Conservation (phyloP, 2,329 filamentous ascomycete genomes). For the Westerdykella sp. region DNA sequence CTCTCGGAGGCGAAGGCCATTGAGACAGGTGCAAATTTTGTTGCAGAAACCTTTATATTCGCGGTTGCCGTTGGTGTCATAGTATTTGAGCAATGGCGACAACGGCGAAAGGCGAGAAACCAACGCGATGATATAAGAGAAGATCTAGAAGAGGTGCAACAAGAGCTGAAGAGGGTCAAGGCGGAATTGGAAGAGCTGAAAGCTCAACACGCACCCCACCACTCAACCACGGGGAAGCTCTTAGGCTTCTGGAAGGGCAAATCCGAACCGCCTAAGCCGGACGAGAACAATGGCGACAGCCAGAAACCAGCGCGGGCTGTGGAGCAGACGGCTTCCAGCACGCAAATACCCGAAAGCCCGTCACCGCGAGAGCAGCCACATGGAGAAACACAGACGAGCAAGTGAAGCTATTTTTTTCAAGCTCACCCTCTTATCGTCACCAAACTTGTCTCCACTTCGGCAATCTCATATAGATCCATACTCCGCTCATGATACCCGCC, state of each 20-base stretch:
- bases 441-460: not conserved
- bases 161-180: conserved; percentile 36
- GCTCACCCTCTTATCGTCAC: not conserved
- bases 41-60: conserved; percentile 62
- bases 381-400: not conserved
- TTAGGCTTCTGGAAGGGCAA: conserved; percentile 27
- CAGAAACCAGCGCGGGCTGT: conserved; percentile 3
- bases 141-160: conserved; percentile 52
- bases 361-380: not conserved
- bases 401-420: not conserved
- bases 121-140: conserved; percentile 56
- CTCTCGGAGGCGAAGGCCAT: conserved; percentile 63
- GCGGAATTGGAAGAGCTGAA: conserved; percentile 39
- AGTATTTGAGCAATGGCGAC: conserved; percentile 56
- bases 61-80: conserved; percentile 57
- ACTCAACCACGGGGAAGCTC: conserved; percentile 19
- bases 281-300: conserved; percentile 15
- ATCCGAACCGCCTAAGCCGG: conserved; percentile 17
- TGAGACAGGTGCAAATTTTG: conserved; percentile 63
- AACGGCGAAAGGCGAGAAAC: conserved; percentile 54
- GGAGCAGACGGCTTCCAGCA: conserved; percentile 6
- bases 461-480: conserved; percentile 3
- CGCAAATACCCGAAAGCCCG: conserved; percentile 1
- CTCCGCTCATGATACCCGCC: conserved; percentile 32
- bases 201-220: conserved; percentile 20